Evolutionary conservation across 768 basidiomycete species (phyloP).

Genomic region (Tylopilus balloui): DNA sequence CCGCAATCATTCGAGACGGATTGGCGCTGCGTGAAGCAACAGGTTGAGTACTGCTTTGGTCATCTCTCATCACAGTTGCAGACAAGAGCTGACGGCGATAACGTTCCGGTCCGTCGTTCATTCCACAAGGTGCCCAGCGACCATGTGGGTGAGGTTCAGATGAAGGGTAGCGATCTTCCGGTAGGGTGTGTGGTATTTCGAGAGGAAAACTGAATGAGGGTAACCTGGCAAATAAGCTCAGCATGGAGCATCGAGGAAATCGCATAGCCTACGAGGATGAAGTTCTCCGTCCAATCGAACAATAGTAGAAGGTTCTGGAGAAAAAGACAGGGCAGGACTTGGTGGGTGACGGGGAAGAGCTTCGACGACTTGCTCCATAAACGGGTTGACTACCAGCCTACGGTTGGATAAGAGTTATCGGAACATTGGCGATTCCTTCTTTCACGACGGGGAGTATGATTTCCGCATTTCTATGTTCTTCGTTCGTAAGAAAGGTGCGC

Average conservation of each 20-base stretch:
- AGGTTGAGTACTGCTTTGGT: constrained; percentile 9
- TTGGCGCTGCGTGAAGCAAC: constrained; percentile 14
- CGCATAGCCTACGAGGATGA: constrained; percentile 13
- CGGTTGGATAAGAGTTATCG: too few species aligned
- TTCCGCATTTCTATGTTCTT: too few species aligned
- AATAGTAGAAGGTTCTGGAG: constrained; percentile 27
- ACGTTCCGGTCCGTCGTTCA: constrained; percentile 1
- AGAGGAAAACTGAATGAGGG: constrained; percentile 5
- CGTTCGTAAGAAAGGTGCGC: too few species aligned
- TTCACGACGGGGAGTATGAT: too few species aligned
- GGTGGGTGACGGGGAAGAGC: constrained; percentile 1
- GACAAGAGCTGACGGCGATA: constrained; percentile 12
- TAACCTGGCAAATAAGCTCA: constrained; percentile 19
- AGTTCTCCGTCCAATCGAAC: constrained; percentile 25
- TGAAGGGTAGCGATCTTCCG: constrained; percentile 10
- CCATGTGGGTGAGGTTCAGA: constrained; percentile 8
- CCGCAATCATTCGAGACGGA: constrained; percentile 11
- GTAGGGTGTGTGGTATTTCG: constrained; percentile 8
- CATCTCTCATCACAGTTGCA: constrained; percentile 2
- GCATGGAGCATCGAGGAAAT: not conserved
- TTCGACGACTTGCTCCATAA: constrained; percentile 10
- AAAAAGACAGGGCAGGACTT: constrained; percentile 8
- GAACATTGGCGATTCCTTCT: too few species aligned
- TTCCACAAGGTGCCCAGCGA: not conserved
- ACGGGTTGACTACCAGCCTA: too few species aligned